Evolutionary conservation across 1,139 yeast genomes (phyloP).

Genomic region (Wickerhamomyces sp.): DNA sequence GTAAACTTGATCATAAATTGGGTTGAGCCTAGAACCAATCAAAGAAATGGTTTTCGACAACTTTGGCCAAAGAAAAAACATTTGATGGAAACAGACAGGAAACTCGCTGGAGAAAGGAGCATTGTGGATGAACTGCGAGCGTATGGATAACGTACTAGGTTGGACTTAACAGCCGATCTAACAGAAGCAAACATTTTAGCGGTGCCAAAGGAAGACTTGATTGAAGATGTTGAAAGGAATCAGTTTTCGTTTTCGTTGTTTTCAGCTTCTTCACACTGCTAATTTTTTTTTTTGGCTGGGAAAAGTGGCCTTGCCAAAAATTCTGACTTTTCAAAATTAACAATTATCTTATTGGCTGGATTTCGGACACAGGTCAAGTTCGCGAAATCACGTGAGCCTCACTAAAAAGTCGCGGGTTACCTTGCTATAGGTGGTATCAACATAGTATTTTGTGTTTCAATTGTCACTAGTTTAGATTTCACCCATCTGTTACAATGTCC

Average conservation of each 20-base stretch:
- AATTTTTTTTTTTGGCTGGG: slow-evolving; percentile 5
- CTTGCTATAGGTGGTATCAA: too few species aligned
- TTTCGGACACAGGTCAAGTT: neutral
- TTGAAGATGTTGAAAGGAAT: slow-evolving; percentile 2
- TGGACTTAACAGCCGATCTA: slow-evolving; percentile 27
- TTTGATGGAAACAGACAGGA: too few species aligned
- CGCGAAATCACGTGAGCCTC: neutral
- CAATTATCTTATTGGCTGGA: slow-evolving; percentile 9
- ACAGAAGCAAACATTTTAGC: slow-evolving; percentile 24
- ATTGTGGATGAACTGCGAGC: too few species aligned
- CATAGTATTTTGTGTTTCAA: too few species aligned
- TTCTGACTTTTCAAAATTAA: slow-evolving; percentile 2
- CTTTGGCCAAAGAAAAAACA: too few species aligned
- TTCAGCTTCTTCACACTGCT: slow-evolving; percentile 1
- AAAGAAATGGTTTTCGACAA: too few species aligned
- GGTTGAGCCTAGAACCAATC: too few species aligned
- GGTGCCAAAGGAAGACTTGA: neutral
- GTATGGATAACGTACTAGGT: slow-evolving; percentile 21
- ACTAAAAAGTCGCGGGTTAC: neutral
- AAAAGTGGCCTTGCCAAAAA: neutral
- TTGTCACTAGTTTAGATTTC: too few species aligned
- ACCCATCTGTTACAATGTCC: slow-evolving; percentile 4
- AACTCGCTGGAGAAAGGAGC: neutral
- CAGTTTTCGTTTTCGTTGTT: neutral
- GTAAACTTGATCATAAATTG: too few species aligned